These are phyloP conservation scores for Leccinum disarticulatum DNA, from an alignment of 768 basidiomycete genomes.

Conservation along the genomic window DNA sequence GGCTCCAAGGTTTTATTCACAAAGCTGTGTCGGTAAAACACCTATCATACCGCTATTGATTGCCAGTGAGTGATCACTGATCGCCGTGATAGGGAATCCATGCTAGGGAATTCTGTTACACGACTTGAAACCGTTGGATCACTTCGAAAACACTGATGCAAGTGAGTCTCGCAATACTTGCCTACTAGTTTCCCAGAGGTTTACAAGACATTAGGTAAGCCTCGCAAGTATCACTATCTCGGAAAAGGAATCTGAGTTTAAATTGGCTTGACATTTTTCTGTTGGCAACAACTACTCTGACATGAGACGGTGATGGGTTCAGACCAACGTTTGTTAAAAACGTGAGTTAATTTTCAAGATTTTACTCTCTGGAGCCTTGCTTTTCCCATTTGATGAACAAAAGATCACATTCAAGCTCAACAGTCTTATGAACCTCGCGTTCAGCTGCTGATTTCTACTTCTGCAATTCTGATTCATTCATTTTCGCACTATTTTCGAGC, in stretches of 20 bases:
- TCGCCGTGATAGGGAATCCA: no score
- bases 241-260: not conserved
- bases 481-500: not conserved
- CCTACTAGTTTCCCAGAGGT: not conserved
- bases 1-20: not conserved
- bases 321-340: not conserved
- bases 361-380: not conserved
- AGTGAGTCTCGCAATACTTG: not conserved
- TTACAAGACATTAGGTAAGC: not conserved
- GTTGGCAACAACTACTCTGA: not conserved
- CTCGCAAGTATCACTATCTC: no score
- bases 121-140: not conserved
- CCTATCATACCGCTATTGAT: not conserved
- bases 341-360: not conserved
- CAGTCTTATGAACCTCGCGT: conserved; percentile 42
- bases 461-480: conserved; percentile 44
- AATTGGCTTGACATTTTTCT: not conserved
- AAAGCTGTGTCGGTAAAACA: not conserved
- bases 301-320: not conserved
- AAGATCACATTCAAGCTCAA: conserved; percentile 49
- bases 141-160: not conserved
- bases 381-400: conserved; percentile 36
- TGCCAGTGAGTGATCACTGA: no score
- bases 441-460: conserved; percentile 41
- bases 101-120: not conserved